phyloP scores from a whole-genome alignment of 805 yeast species.

The Monosporozyma solicola region DNA sequence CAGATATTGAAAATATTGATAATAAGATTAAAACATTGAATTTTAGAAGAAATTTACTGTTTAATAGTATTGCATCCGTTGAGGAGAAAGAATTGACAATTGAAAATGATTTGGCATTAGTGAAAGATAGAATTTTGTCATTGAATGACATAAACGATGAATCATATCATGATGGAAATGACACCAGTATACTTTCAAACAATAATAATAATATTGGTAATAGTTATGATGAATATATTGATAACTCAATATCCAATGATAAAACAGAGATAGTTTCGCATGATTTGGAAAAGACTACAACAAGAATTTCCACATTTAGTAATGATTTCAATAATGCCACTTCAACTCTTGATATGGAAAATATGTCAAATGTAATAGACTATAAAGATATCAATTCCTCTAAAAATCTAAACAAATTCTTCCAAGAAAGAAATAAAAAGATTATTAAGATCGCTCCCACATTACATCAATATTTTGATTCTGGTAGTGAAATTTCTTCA shows the following conservation, averaged over 20 bases:
- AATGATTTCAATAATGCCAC: neutral
- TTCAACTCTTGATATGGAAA: neutral
- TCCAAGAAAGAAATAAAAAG: constrained; percentile 22
- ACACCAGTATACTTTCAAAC: neutral
- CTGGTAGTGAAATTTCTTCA: constrained; percentile 46
- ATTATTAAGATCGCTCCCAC: constrained; percentile 50
- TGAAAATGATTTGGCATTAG: constrained; percentile 39
- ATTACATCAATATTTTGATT: constrained; percentile 51
- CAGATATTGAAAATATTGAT: constrained; percentile 59
- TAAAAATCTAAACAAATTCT: constrained; percentile 16
- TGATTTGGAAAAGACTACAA: neutral
- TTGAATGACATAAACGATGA: neutral
- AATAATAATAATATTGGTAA: neutral
- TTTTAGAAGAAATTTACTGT: constrained; percentile 42
- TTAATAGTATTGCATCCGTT: constrained; percentile 48
- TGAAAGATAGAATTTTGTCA: constrained; percentile 33
- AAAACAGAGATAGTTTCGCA: neutral
- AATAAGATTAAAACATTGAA: constrained; percentile 44
- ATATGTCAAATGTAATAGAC: neutral
- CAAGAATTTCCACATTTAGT: neutral
- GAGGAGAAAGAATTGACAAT: constrained; percentile 53
- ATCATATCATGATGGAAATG: neutral
- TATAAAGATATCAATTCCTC: constrained; percentile 4
- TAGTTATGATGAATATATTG: neutral
- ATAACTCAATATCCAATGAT: neutral